Base-by-base conservation (phyloP, 2,329 filamentous ascomycete species). In the Leptographium procerum region DNA sequence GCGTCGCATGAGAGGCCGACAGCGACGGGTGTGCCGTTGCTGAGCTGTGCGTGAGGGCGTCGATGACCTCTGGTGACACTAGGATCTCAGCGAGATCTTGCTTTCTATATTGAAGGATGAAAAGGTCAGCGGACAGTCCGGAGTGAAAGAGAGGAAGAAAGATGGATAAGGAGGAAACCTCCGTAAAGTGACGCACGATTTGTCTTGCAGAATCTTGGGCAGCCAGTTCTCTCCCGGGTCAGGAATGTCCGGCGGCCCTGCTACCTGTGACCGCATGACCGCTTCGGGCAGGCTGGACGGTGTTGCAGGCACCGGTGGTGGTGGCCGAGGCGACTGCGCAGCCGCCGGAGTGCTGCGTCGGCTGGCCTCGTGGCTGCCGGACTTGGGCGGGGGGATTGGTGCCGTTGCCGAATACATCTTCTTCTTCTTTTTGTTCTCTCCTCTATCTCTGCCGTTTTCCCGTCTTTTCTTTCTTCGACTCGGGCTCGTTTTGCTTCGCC, bases 151-250 rank as follows among this genome's bases (percentile, higher is more conserved):
- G 8, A 52, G 9, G 28, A 51, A 4, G 48, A 14, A 24, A 55
- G 8, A 45, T 11, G 57, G 24, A 36, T 8, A 11, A 28, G 50
- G 52, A 57, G 64, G n/a, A n/a, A n/a, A n/a, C n/a, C n/a, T n/a
- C 6, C 19, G 19, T 7, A 16, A 43, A 8, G 19, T 1, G 61
- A 74, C 82, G 63, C 75, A 95, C 90, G 88, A 85, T 75, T 94
- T 95, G 67, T 94, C 88, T 67, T 88, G 82, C 2, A 96, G 74
- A 14, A 84, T 74, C 61, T 82, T 80, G 1, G 91, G 91, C 3
- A 96, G 77, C 91, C 91, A 96, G 62, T 85, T 81, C 56, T 88
- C 83, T 24, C 85, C 83, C 0, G 82, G 82, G 64, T 86, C 83
- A 3, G 77, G 73, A 47, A 77, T 72, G 2, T 70, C 66, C 19